Conservation (phyloP, 2,329 filamentous ascomycete genomes). For the Hymenoscyphus albidus region DNA sequence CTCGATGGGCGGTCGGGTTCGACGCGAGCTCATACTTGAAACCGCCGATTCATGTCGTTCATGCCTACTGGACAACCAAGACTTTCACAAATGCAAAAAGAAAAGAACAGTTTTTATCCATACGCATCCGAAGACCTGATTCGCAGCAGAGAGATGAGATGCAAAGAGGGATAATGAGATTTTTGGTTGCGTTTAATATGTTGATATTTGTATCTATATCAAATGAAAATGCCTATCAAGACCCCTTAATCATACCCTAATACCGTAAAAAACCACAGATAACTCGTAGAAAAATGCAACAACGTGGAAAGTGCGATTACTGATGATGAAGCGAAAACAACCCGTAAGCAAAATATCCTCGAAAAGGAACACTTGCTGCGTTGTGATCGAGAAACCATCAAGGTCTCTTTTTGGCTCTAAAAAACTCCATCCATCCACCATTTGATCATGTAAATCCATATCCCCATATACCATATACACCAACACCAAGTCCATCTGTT, state of each 20-base stretch:
- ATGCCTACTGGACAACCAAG: background rate
- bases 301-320: background rate
- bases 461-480: background rate
- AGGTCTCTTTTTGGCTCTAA: slow-evolving; percentile 1
- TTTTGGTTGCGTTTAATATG: no score
- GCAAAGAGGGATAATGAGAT: no score
- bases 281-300: background rate
- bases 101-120: background rate
- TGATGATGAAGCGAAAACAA: background rate
- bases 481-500: background rate
- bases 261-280: background rate
- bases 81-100: background rate
- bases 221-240: no score
- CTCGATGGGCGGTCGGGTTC: background rate
- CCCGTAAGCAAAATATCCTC: background rate
- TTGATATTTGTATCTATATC: no score
- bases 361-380: background rate
- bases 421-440: background rate
- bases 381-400: slow-evolving; percentile 5
- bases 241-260: background rate
- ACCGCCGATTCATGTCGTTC: background rate
- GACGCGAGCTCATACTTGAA: background rate
- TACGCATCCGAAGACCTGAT: no score
- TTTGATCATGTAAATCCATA: background rate
- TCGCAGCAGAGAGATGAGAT: no score